These are phyloP conservation scores for Aspergillus quadricinctus DNA, from an alignment of 2,329 filamentous ascomycete species.

Conservation along the genomic window DNA sequence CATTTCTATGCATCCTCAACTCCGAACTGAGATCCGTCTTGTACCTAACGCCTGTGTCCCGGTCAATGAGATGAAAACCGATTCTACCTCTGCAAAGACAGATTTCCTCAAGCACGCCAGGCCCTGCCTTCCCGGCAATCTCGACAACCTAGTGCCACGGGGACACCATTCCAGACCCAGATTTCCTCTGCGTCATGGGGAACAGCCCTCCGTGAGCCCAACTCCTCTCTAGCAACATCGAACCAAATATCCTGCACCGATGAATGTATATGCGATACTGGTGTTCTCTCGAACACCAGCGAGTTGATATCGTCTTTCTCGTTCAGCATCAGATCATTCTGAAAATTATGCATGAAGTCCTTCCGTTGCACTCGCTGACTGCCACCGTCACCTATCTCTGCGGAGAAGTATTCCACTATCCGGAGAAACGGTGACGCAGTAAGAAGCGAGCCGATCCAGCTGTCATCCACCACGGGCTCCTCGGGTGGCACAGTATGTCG, in stretches of 20 bases:
- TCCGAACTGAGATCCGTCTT: background rate
- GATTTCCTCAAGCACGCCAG: slow-evolving; percentile 27
- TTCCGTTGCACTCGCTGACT: slow-evolving; percentile 38
- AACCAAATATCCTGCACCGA: slow-evolving; percentile 40
- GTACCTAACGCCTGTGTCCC: background rate
- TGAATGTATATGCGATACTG: slow-evolving; percentile 26
- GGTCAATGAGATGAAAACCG: background rate
- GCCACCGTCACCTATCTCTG: slow-evolving; percentile 40
- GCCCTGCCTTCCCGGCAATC: slow-evolving; percentile 27
- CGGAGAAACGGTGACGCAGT: slow-evolving; percentile 36
- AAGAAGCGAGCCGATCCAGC: slow-evolving; percentile 40
- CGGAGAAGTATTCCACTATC: slow-evolving; percentile 41
- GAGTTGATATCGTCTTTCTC: slow-evolving; percentile 37
- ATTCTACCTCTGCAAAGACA: background rate
- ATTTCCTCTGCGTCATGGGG: slow-evolving; percentile 33
- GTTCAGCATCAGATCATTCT: slow-evolving; percentile 34
- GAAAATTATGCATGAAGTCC: slow-evolving; percentile 42
- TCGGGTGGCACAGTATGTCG: slow-evolving; percentile 35
- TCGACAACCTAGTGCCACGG: slow-evolving; percentile 34
- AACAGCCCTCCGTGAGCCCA: slow-evolving; percentile 23
- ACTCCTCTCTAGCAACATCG: slow-evolving; percentile 30
- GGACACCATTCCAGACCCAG: slow-evolving; percentile 30
- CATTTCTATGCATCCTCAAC: background rate
- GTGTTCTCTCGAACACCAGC: slow-evolving; percentile 30
- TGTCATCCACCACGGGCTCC: slow-evolving; percentile 29